Conservation (phyloP, 2,329 filamentous ascomycete genomes). For the Saccharata proteae region DNA sequence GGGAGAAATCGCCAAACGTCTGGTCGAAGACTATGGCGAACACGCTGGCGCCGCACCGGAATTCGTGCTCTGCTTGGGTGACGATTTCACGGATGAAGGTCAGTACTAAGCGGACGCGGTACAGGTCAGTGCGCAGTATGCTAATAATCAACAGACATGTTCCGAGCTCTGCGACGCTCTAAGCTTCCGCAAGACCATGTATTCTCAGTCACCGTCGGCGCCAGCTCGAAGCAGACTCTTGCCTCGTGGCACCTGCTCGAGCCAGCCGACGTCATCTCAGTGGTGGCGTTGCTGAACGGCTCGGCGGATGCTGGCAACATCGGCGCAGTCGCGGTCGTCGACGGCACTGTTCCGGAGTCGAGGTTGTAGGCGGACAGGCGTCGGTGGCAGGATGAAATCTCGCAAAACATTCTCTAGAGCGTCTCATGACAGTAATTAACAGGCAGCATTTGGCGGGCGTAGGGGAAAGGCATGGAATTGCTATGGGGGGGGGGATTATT, state of each 20-base stretch:
- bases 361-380: constrained; percentile 12
- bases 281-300: constrained; percentile 42
- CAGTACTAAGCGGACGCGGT: constrained; percentile 19
- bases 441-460: too few species aligned
- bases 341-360: constrained; percentile 25
- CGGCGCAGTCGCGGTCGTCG: constrained; percentile 28
- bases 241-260: constrained; percentile 85
- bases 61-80: constrained; percentile 82
- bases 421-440: too few species aligned
- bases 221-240: constrained; percentile 81
- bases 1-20: constrained; percentile 79
- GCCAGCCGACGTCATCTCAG: constrained; percentile 73
- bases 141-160: constrained; percentile 47
- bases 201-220: constrained; percentile 85
- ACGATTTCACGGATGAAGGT: constrained; percentile 97
- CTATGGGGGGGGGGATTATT: too few species aligned
- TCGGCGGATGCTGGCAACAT: constrained; percentile 29
- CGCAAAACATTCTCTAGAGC: too few species aligned
- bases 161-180: constrained; percentile 59
- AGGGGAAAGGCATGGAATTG: too few species aligned
- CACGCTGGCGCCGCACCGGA: constrained; percentile 51
- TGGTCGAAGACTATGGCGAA: constrained; percentile 61
- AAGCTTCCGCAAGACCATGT: constrained; percentile 52
- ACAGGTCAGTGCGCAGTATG: not conserved
- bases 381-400: too few species aligned